Base-by-base conservation (phyloP, 352 stramenopile species). In the Saprolegnia parasitica region DNA sequence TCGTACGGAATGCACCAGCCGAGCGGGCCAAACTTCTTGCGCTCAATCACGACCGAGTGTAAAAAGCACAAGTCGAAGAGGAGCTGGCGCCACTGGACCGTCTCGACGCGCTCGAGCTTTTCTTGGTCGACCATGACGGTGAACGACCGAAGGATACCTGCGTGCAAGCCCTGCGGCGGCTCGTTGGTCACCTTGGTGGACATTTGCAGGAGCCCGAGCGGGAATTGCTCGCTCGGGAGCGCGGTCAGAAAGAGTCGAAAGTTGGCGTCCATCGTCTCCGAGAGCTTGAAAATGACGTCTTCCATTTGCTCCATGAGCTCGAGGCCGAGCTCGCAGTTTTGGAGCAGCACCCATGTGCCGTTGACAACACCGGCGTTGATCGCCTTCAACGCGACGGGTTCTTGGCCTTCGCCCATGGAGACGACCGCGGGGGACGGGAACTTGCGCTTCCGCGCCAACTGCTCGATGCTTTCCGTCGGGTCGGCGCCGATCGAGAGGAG, bases 51-150 rank as follows among this genome's bases (percentile, higher is more conserved):
- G 49, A 99, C 83, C 68, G 93, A 98, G 81, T 99, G 97, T 65
- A 99, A 76, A 73, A 99, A 99, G 74, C 95, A 99, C 46, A 99
- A 78, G 39, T 95, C 91, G 70, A 99, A 99, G 20, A 99, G 77
- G 20, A 99, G 72, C 66, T 99, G 93, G 5, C 95, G 83, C 97
- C 97, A 99, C 78, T 98, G 93, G 24, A 85, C 81, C 49, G 93
- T 98, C 72, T 99, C 96, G 11, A 99, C 93, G 61, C 95, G 84
- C 76, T 99, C 96, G 20, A 98, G 79, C 46, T 98, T 97, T 77
- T 99, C 97, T 80, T 99, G 96, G 78, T 99, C 96, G n/a, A 99
- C 96, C 86, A 99, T 98, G 46, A 99, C 93, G 18, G 95, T 98
- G 83, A 98, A 99, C 35, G 92, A 98, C 5, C 96, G 91, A 46